Evolutionary conservation across 1,284 basidiomycete species (phyloP).

Genomic region (Pseudomicrostroma phylloplanum): DNA sequence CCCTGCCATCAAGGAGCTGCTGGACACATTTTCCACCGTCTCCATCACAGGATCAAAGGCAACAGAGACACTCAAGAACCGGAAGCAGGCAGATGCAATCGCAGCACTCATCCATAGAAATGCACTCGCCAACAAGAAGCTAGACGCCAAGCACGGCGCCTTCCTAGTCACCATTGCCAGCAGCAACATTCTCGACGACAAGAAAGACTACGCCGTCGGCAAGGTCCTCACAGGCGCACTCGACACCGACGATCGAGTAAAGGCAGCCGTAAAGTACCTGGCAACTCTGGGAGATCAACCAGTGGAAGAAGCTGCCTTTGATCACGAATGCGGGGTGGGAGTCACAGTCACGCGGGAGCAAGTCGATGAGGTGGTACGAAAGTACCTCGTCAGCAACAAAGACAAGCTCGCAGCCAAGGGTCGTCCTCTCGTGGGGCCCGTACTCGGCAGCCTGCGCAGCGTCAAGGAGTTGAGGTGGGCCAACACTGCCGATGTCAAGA

Average conservation of each 20-base stretch:
- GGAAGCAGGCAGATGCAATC: constrained; percentile 55
- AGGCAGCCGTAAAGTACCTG: constrained; percentile 65
- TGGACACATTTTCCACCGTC: constrained; percentile 70
- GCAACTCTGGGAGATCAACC: constrained; percentile 57
- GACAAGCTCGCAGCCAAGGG: constrained; percentile 40
- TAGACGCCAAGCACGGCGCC: constrained; percentile 75
- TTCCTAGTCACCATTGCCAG: constrained; percentile 64
- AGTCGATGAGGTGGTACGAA: constrained; percentile 60
- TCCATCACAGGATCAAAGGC: constrained; percentile 74
- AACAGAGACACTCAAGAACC: constrained; percentile 57
- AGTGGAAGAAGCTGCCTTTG: constrained; percentile 68
- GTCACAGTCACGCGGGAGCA: constrained; percentile 70
- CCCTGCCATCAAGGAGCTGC: constrained; percentile 56
- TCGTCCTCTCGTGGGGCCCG: constrained; percentile 37
- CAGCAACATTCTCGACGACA: constrained; percentile 60
- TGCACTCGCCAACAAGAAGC: constrained; percentile 41
- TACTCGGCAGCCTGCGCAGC: constrained; percentile 41
- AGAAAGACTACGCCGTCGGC: constrained; percentile 64
- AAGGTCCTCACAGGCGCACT: constrained; percentile 68
- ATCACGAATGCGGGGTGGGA: constrained; percentile 78
- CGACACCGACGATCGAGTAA: constrained; percentile 76
- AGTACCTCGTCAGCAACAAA: constrained; percentile 57
- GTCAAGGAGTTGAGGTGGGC: constrained; percentile 65
- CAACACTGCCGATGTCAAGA: constrained; percentile 80
- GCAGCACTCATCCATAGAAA: constrained; percentile 62